Evolutionary conservation across 192 early-diverging fungal genomes (phyloP), one percentile per base, ranked within the genome.

Genomic region (Entomortierella parvispora): DNA sequence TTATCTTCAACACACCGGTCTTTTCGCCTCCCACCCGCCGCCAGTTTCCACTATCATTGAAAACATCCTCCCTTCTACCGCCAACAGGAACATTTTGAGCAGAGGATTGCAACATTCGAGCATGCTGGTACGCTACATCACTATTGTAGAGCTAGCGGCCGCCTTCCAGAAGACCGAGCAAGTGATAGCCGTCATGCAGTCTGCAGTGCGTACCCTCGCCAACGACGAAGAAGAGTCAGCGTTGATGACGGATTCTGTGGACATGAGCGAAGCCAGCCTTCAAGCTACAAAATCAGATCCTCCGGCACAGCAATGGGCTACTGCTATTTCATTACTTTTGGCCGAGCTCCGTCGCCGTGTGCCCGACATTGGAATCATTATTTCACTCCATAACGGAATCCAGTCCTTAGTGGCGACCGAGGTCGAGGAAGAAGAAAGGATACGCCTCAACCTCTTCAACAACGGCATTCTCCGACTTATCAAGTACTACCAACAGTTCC

Each of bases 361-460:
- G 4, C 93, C 93, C 9, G 93, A 93, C 56, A 74, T 94, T 17
- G 89, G 92, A 32, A 82, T 84, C n/a, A 60, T 93, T 12, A 74
- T 92, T 4, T 78, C 65, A 2, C 64, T 92, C 22, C 68, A 86
- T 18, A 69, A 69, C 28, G 68, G 74, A 32, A 74, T 79, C 33
- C 67, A 58, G 22, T 48, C 70, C 28, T 64, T 58, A 7, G 58
- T 55, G 18, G 66, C 52, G 33, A 78, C 82, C 11, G 68, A 80
- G 29, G 42, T 60, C 7, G 78, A 70, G 17, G 74, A 45, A 14
- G 77, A 87, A 34, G 87, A 85, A 37, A 81, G 70, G 17, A 81
- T 68, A 17, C 58, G 65, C 37, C 40, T 54, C 52, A 82, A 44
- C 56, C 85, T 53, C 28, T 82, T 82, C 69, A 82, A 88, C 44